Percentiles rank a stretch among this genome's conserved stretches.
These are phyloP conservation scores for Colletotrichum echinochloae DNA, from an alignment of 2,329 filamentous ascomycete genomes.

Conservation along the genomic window DNA sequence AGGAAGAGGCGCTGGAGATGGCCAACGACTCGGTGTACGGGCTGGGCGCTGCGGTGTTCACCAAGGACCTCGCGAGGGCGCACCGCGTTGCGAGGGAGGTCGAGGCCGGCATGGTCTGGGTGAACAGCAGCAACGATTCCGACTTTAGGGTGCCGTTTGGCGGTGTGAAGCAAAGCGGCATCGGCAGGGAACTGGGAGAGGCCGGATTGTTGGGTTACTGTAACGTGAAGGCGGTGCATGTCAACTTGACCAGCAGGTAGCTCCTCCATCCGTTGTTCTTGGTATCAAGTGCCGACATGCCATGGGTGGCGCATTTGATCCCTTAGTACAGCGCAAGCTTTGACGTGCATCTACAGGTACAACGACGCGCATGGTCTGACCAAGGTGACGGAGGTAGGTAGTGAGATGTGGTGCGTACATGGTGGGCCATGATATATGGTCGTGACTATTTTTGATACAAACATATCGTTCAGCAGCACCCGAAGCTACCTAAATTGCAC, in stretches of 20 bases:
- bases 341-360: neutral
- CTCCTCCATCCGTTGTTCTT: neutral
- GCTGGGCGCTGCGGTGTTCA: constrained; percentile 68
- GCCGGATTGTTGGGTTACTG: constrained; percentile 47
- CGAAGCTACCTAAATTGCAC: neutral
- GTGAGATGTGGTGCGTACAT: too few species aligned
- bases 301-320: neutral
- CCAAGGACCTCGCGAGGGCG: constrained; percentile 60
- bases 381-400: neutral
- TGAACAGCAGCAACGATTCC: constrained; percentile 52
- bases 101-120: constrained; percentile 64
- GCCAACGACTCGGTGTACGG: constrained; percentile 64
- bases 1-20: constrained; percentile 49
- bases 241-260: constrained; percentile 43
- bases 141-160: constrained; percentile 49
- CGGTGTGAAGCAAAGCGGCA: constrained; percentile 50
- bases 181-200: constrained; percentile 49
- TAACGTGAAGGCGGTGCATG: constrained; percentile 48
- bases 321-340: neutral
- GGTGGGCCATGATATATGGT: neutral
- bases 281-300: neutral
- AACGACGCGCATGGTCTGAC: neutral
- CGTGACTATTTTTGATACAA: neutral
- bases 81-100: constrained; percentile 60
- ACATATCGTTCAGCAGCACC: neutral